Conservation (phyloP, 1,284 basidiomycete genomes). For the Trichosporon sp. region DNA sequence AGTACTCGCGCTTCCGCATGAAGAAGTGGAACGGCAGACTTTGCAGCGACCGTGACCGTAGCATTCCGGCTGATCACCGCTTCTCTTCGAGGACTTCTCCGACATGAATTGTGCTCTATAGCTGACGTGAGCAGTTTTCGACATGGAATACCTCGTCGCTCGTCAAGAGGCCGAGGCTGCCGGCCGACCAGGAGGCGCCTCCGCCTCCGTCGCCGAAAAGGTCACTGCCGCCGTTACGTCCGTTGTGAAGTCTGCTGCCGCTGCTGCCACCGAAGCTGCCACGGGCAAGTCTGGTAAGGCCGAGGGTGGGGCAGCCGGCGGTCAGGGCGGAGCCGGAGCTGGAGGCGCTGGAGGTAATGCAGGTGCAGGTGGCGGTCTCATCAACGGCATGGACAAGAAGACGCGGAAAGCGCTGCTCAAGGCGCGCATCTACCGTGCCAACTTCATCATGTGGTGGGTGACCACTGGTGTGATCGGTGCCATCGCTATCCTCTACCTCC, state of each 20-base stretch:
- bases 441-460: conserved; percentile 11
- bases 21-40: too few species aligned
- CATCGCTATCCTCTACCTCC: conserved; percentile 3
- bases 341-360: background rate
- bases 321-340: background rate
- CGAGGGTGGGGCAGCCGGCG: background rate
- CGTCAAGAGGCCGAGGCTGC: conserved; percentile 2
- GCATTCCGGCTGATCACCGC: background rate
- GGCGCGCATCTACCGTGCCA: conserved; percentile 1
- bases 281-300: conserved; percentile 1
- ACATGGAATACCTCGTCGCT: conserved; percentile 2
- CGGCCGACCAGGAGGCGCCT: background rate
- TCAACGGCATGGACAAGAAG: background rate
- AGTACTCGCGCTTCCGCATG: background rate
- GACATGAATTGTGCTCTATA: background rate
- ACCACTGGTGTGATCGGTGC: conserved; percentile 11
- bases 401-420: conserved; percentile 3
- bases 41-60: too few species aligned
- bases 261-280: background rate
- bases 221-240: background rate
- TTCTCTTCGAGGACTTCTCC: background rate
- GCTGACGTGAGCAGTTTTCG: background rate
- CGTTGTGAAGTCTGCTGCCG: background rate
- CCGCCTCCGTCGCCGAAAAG: background rate
- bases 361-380: background rate